These are phyloP conservation scores for Grigorovia yakushimaensis DNA, from an alignment of 805 yeast genomes.

Conservation along the genomic window DNA sequence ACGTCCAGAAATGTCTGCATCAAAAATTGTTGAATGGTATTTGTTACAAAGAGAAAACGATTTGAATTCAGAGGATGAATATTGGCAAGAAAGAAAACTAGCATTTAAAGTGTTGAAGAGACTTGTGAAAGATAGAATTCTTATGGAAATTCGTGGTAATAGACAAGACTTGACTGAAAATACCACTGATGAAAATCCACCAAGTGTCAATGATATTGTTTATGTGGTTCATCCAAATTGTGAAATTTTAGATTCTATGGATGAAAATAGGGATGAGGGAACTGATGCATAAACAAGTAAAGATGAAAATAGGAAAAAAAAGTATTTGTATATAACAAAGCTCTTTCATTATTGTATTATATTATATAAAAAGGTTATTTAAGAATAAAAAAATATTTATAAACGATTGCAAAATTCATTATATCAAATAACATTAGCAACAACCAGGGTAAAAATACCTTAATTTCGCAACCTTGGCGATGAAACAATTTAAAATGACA, in stretches of 20 bases:
- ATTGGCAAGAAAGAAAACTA: conserved; percentile 57
- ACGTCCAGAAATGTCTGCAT: conserved; percentile 56
- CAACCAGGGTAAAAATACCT: no score
- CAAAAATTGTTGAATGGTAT: conserved; percentile 72
- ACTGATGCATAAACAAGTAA: not conserved
- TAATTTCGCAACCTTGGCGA: no score
- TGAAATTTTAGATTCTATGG: conserved; percentile 49
- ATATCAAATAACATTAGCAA: no score
- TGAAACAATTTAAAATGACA: no score
- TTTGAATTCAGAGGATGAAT: conserved; percentile 58
- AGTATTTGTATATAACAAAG: not conserved
- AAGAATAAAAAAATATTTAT: not conserved
- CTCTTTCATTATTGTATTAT: not conserved
- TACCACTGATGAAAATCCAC: conserved; percentile 18
- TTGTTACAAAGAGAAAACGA: conserved; percentile 63
- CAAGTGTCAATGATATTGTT: conserved; percentile 29
- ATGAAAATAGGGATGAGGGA: conserved; percentile 7
- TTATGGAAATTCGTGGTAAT: conserved; percentile 54
- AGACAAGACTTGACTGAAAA: conserved; percentile 36
- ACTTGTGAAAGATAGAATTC: conserved; percentile 72
- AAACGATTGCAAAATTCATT: no score
- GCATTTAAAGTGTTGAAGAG: conserved; percentile 75
- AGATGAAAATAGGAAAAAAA: not conserved
- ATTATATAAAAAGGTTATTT: no score
- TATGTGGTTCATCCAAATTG: conserved; percentile 74